Percentiles rank a stretch among this genome's conserved stretches.
These are phyloP conservation scores for Dendrobium chrysotoxum DNA, from an alignment of 106 monocot species.

Conservation along the genomic window DNA sequence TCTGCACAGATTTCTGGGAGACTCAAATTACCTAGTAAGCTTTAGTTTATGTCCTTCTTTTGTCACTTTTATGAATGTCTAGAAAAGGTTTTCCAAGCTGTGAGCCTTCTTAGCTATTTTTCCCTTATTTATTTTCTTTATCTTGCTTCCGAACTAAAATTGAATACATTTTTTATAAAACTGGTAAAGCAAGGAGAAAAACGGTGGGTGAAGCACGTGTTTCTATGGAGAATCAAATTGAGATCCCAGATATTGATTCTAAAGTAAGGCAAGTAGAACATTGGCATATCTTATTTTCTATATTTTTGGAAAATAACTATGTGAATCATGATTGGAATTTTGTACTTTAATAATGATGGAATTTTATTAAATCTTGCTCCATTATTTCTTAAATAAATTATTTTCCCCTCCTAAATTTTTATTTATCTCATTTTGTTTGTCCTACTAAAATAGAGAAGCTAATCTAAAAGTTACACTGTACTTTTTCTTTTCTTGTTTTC, in stretches of 20 bases:
- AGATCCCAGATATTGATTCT: conserved; percentile 6
- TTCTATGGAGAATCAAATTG: neutral
- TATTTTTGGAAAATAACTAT: neutral
- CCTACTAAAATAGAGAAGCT: neutral
- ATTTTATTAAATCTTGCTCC: neutral
- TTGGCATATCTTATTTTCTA: neutral
- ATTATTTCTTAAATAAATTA: neutral
- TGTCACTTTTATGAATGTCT: conserved; percentile 2
- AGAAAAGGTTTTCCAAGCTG: neutral
- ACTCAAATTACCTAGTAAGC: conserved; percentile 10
- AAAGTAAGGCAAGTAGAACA: conserved; percentile 10
- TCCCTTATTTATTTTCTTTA: neutral
- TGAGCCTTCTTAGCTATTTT: neutral
- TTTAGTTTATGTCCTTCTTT: neutral
- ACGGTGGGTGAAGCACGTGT: neutral
- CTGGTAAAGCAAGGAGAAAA: conserved; percentile 9
- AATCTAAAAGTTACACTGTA: neutral
- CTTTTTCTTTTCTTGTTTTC: conserved; percentile 2
- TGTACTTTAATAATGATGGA: neutral
- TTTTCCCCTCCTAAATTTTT: neutral
- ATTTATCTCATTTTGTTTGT: neutral
- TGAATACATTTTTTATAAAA: conserved; percentile 4
- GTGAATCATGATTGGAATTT: neutral
- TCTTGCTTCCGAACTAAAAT: neutral
- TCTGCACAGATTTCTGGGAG: conserved; percentile 5